Base-by-base conservation (phyloP, 2,329 filamentous ascomycete genomes). In the Rhexocercosporidium sp. region DNA sequence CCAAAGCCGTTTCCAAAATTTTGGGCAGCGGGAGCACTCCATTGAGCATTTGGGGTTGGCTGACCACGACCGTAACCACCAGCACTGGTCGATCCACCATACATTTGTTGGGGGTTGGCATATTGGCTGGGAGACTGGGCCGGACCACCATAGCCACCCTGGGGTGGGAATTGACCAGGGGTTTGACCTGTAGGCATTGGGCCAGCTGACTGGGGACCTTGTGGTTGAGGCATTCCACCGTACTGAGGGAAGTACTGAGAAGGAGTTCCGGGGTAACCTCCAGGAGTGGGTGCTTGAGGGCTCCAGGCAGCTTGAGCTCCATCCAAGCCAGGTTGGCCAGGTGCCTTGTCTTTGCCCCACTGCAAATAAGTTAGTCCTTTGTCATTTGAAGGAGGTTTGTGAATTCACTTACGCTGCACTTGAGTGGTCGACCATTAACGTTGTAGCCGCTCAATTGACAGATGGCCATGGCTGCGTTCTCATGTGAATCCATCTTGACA, bases 301-400 rank as follows among this genome's bases (percentile, higher is more conserved):
- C 87, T 90, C 76, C 88, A 90, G 27, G 83, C 81, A 78, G 87
- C 87, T 74, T 86, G 91, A 74, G 92, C 90, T 78, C 92, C 95
- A 74, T 93, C 92, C 75, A 97, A 96, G 74, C 91, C 92, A 76
- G 92, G 86, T 73, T 71, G 69, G 46, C 89, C 94, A 31, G 96
- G 93, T 62, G 94, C 94, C 82, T 97, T 97, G 82, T 99, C 96
- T 83, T 99, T 99, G 79, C 96, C 96, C 96, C 96, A 99, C 95
- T 98, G 77, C 46, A 74, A 72, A 69, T 59, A 72, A 68, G 76
- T 82, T 75, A 82, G 75, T 69, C 72, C 53, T 63, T 53, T n/a
- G n/a, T 29, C 31, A 41, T 2, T 8, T 53, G 47, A 66, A 66
- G 65, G 59, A 59, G 22, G 59, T 16, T 66, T 47, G n/a, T 63